A percentile compares a stretch with the other conserved stretches of the same genome.
Conservation (phyloP, 2,329 filamentous ascomycete species). For the Monilinia vaccinii-corymbosi region DNA sequence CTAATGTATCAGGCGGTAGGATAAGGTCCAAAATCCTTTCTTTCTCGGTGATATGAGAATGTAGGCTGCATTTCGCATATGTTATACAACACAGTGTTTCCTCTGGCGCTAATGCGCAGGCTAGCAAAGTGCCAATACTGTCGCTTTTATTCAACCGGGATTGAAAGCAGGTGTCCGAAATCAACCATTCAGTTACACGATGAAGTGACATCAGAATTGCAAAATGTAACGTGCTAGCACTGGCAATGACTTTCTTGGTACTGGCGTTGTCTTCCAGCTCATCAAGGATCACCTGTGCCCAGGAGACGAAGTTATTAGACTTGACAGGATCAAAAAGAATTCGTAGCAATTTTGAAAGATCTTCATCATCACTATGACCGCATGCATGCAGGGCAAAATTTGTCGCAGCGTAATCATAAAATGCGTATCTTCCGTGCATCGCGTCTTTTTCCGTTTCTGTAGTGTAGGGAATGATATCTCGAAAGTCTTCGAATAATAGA, state of each 20-base stretch:
- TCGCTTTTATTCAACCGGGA: not conserved
- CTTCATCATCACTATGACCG: not conserved
- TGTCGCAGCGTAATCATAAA: not conserved
- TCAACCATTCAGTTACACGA: not conserved
- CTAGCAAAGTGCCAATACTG: not conserved
- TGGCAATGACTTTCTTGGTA: not conserved
- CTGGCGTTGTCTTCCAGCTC: not conserved
- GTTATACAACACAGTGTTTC: fast-evolving
- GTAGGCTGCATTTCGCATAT: fast-evolving
- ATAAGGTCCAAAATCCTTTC: not conserved
- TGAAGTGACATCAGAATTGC: not conserved
- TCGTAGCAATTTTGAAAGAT: not conserved
- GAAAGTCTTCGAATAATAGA: not conserved
- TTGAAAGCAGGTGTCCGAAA: not conserved
- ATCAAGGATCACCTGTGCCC: not conserved
- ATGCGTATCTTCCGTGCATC: not conserved
- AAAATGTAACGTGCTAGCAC: not conserved
- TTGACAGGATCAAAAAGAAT: not conserved
- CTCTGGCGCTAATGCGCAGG: not conserved
- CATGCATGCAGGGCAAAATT: not conserved
- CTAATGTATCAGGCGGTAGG: fast-evolving
- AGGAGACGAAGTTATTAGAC: not conserved
- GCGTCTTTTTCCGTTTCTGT: not conserved
- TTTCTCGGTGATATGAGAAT: not conserved
- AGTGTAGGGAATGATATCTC: not conserved